A percentile compares a stretch with the other conserved stretches of the same genome.
Evolutionary conservation across 345 rosid species (phyloP).

Genomic region (Theobroma cacao): DNA sequence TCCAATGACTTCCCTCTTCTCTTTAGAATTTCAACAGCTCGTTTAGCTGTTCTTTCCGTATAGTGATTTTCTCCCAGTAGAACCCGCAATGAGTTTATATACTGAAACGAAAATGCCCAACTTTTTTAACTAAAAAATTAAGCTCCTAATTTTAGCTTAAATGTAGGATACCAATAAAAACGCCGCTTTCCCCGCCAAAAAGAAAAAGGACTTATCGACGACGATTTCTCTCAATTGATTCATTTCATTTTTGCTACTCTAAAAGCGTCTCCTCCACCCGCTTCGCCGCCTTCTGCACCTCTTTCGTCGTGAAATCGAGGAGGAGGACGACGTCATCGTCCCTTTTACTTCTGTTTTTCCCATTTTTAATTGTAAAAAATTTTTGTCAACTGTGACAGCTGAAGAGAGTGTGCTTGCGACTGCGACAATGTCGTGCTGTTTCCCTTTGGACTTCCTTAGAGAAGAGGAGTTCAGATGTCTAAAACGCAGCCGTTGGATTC

Average conservation of each 20-base stretch:
- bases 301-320: conserved; percentile 65
- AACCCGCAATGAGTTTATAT: conserved; percentile 38
- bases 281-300: conserved; percentile 62
- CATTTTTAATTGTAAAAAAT: background rate
- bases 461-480: no score
- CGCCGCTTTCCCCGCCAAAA: conserved; percentile 58
- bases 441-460: no score
- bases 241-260: conserved; percentile 58
- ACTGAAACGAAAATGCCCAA: background rate
- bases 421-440: background rate
- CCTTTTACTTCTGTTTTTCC: conserved; percentile 44
- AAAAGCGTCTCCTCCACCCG: conserved; percentile 60
- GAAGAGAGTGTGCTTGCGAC: background rate
- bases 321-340: conserved; percentile 56
- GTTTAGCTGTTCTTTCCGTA: conserved; percentile 72
- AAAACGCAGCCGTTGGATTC: background rate
- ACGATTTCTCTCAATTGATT: conserved; percentile 46
- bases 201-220: conserved; percentile 46
- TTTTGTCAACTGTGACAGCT: background rate
- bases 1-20: conserved; percentile 75
- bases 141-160: background rate
- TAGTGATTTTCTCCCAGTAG: conserved; percentile 82
- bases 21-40: conserved; percentile 68
- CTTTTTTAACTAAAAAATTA: background rate
- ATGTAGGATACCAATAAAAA: no score